phyloP scores from a whole-genome alignment of 2,329 filamentous ascomycete species.

The Epichloe festucae region DNA sequence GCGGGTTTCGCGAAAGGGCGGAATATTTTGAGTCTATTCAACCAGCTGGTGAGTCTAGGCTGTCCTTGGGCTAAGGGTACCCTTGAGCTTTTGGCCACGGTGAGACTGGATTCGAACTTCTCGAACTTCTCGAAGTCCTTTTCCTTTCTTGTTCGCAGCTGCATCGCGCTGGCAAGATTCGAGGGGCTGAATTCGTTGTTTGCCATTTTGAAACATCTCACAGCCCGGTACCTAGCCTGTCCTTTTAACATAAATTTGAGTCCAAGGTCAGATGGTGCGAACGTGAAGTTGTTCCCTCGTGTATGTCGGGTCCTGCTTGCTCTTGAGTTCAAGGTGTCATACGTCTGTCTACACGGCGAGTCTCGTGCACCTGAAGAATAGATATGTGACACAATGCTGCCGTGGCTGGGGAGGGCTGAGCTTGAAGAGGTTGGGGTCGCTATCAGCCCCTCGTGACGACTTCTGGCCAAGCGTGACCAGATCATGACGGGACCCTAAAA shows the following conservation, averaged over 20 bases:
- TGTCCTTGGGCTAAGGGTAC: slow-evolving; percentile 7
- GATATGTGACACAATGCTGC: background rate
- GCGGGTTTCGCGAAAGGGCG: slow-evolving; percentile 34
- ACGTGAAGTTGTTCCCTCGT: background rate
- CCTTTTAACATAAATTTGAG: background rate
- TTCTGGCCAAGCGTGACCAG: slow-evolving; percentile 3
- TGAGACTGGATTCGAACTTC: slow-evolving; percentile 35
- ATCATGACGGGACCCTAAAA: slow-evolving; percentile 2
- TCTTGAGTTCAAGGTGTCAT: background rate
- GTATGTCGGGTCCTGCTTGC: background rate
- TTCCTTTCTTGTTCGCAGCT: slow-evolving; percentile 34
- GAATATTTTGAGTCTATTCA: slow-evolving; percentile 43
- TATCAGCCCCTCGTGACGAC: slow-evolving; percentile 5
- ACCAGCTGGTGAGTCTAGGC: slow-evolving; percentile 29
- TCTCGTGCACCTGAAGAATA: slow-evolving; percentile 1
- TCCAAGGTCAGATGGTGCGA: background rate
- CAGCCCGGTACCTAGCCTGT: background rate
- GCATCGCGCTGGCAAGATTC: slow-evolving; percentile 29
- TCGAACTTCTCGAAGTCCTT: slow-evolving; percentile 39
- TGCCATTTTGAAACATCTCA: slow-evolving; percentile 11
- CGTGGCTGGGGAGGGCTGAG: background rate
- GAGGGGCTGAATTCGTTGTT: slow-evolving; percentile 13
- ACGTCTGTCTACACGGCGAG: background rate
- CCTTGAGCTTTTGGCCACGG: slow-evolving; percentile 18
- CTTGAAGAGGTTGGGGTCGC: background rate